Conservation (phyloP, 75 land plant species). For the Cryptomeria japonica region DNA sequence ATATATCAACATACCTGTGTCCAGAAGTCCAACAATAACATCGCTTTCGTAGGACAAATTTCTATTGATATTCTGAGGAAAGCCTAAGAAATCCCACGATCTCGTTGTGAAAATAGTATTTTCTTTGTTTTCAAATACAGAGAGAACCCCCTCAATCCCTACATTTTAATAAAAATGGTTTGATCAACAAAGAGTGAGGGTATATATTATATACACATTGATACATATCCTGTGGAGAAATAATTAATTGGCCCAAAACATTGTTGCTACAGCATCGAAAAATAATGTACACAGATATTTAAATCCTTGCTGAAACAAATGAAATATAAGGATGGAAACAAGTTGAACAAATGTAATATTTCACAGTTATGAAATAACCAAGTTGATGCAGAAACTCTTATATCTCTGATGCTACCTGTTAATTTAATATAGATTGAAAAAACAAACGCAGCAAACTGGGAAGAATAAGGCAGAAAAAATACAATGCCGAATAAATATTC, state of each 20-base stretch:
- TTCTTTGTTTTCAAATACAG: conserved; percentile 40
- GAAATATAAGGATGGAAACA: not conserved
- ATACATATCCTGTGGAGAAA: not conserved
- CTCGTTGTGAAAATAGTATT: conserved; percentile 50
- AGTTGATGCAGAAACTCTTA: too few relatives aligned
- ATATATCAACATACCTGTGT: conserved; percentile 36
- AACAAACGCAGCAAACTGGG: too few relatives aligned
- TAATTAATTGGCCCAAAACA: too few relatives aligned
- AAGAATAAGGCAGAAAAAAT: too few relatives aligned
- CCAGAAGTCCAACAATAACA: conserved; percentile 53
- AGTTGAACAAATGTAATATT: not conserved
- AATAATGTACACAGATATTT: too few relatives aligned
- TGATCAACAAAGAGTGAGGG: not conserved
- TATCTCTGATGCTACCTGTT: too few relatives aligned
- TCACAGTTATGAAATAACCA: not conserved
- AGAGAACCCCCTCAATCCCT: conserved; percentile 38
- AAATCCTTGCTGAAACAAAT: not conserved
- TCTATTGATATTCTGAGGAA: conserved; percentile 3
- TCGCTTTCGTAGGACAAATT: conserved; percentile 24
- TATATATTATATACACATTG: not conserved
- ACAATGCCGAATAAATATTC: too few relatives aligned
- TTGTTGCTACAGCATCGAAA: too few relatives aligned
- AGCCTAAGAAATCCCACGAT: conserved; percentile 52
- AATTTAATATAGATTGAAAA: too few relatives aligned
- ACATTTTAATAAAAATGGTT: not conserved